Evolutionary conservation across 164 flowering plant genomes (phyloP).

Genomic region (Berberis vulgaris): DNA sequence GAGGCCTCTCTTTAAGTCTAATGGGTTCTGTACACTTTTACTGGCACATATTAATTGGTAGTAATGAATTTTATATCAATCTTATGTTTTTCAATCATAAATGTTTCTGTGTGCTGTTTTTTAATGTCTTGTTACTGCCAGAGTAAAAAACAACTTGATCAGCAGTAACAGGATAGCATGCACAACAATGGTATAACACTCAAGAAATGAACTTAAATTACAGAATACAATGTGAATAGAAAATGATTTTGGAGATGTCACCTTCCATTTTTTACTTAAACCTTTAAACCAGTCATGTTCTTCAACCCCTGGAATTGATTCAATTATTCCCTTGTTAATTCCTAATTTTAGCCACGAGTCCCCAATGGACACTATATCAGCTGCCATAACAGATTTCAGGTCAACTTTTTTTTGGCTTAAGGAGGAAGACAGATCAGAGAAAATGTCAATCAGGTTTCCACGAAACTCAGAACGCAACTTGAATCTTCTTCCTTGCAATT

Average conservation of each 20-base stretch:
- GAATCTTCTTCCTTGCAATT: slow-evolving; percentile 68
- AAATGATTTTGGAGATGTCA: slow-evolving; percentile 13
- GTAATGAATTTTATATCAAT: too few species aligned
- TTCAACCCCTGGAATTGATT: slow-evolving; percentile 60
- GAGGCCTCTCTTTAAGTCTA: too few species aligned
- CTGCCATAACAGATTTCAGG: slow-evolving; percentile 48
- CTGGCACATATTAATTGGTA: too few species aligned
- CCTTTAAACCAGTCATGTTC: slow-evolving; percentile 66
- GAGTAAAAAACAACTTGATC: too few species aligned
- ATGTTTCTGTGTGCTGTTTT: too few species aligned
- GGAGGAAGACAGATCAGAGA: slow-evolving; percentile 41
- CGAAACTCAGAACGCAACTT: slow-evolving; percentile 40
- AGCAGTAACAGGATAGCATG: background rate
- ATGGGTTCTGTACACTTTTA: too few species aligned
- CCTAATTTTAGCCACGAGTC: slow-evolving; percentile 83
- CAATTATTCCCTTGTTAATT: slow-evolving; percentile 53
- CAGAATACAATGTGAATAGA: background rate
- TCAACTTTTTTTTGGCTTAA: slow-evolving; percentile 25
- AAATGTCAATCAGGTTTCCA: slow-evolving; percentile 52
- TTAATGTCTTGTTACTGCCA: background rate
- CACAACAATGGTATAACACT: background rate
- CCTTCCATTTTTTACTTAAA: slow-evolving; percentile 83
- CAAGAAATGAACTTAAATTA: background rate
- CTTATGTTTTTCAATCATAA: too few species aligned
- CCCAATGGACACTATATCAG: slow-evolving; percentile 78